phyloP scores from a whole-genome alignment of 1,139 yeast species.

The Lodderomyces metapsilosis region DNA sequence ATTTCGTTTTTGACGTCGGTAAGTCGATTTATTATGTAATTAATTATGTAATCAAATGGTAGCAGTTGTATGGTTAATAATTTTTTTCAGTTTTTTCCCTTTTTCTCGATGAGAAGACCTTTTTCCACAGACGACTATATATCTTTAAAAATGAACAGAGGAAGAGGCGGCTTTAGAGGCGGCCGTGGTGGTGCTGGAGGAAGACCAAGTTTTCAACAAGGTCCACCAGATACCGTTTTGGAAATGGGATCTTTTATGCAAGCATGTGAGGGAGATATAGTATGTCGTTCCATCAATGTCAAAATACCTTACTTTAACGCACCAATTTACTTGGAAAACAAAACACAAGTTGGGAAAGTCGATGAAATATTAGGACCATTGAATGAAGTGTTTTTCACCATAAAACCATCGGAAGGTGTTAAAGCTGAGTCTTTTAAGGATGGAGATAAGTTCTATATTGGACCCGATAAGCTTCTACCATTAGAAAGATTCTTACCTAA shows the following conservation, averaged over 20 bases:
- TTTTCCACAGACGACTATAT: neutral
- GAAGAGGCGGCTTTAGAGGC: slow-evolving; percentile 65
- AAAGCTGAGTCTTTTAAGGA: slow-evolving; percentile 89
- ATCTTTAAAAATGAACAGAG: slow-evolving; percentile 51
- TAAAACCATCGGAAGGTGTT: slow-evolving; percentile 94
- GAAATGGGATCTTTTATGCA: slow-evolving; percentile 95
- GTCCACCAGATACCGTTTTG: slow-evolving; percentile 91
- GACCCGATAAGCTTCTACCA: slow-evolving; percentile 92
- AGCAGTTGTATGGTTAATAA: too few relatives aligned
- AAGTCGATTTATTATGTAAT: too few relatives aligned
- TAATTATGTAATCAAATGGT: neutral
- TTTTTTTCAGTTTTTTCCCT: slow-evolving; percentile 11
- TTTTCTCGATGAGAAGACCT: slow-evolving; percentile 1
- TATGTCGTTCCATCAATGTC: slow-evolving; percentile 90
- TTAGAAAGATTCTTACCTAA: slow-evolving; percentile 94
- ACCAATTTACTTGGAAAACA: slow-evolving; percentile 93
- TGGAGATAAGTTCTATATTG: slow-evolving; percentile 95
- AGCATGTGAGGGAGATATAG: slow-evolving; percentile 95
- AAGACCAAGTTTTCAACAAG: slow-evolving; percentile 63
- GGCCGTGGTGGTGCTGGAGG: slow-evolving; percentile 56
- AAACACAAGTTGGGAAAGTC: slow-evolving; percentile 93
- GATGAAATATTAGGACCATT: slow-evolving; percentile 98
- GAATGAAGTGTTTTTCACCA: slow-evolving; percentile 94
- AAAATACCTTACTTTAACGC: slow-evolving; percentile 98
- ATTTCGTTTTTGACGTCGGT: neutral